phyloP scores from a whole-genome alignment of 2,329 filamentous ascomycete species.

The Pezicula rhizophila region DNA sequence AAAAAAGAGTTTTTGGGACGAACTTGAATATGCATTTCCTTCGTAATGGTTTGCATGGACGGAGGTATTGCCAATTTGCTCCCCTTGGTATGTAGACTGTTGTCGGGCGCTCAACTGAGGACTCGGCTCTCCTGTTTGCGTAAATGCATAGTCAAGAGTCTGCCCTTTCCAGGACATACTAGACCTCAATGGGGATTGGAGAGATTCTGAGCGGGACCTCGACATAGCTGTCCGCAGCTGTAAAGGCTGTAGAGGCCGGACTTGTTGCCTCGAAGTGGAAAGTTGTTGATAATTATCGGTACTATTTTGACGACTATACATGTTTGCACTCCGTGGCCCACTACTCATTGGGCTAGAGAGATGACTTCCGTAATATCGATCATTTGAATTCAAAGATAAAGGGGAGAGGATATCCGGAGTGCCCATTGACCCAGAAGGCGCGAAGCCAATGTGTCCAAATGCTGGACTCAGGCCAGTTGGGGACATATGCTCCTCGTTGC shows the following conservation, averaged over 20 bases:
- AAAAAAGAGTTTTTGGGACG: constrained; percentile 13
- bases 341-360: constrained; percentile 41
- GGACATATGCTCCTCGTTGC: constrained; percentile 61
- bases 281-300: constrained; percentile 42
- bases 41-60: constrained; percentile 43
- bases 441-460: constrained; percentile 62
- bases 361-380: constrained; percentile 49
- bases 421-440: constrained; percentile 43
- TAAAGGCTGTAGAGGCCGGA: constrained; percentile 50
- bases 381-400: constrained; percentile 46
- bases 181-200: constrained; percentile 52
- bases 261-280: constrained; percentile 36
- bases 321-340: constrained; percentile 44
- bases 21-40: constrained; percentile 45
- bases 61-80: constrained; percentile 37
- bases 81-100: constrained; percentile 43
- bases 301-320: constrained; percentile 44
- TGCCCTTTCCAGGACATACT: constrained; percentile 60
- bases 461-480: constrained; percentile 61
- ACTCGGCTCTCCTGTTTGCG: constrained; percentile 40
- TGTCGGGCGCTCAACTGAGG: constrained; percentile 42
- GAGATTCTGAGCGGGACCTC: constrained; percentile 49
- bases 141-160: constrained; percentile 48
- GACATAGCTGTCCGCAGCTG: constrained; percentile 52
- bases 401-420: constrained; percentile 52